phyloP scores from a whole-genome alignment of 129 eudicot species.

The Calendula officinalis region DNA sequence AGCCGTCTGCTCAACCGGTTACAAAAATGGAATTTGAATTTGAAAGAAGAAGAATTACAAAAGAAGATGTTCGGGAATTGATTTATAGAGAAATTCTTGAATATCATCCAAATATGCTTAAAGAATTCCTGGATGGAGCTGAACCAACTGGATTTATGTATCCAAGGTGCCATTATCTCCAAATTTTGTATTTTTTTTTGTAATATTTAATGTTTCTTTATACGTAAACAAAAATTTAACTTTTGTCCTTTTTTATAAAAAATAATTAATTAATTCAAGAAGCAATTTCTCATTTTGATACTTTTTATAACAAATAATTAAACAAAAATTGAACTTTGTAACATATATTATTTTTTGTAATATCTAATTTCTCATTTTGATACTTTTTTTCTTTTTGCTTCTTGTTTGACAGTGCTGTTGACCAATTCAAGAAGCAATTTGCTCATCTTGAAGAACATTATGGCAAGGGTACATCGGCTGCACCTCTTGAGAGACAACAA shows the following conservation, averaged over 20 bases:
- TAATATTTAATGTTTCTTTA: not conserved
- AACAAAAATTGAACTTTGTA: not conserved
- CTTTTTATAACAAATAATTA: no score
- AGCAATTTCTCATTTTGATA: no score
- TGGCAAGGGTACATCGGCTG: constrained; percentile 73
- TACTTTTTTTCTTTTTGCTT: constrained; percentile 3
- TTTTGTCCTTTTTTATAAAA: not conserved
- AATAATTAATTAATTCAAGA: not conserved
- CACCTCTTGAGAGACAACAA: constrained; percentile 88
- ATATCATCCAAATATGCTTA: constrained; percentile 93
- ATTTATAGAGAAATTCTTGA: constrained; percentile 92
- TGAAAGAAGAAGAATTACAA: constrained; percentile 86
- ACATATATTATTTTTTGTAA: not conserved
- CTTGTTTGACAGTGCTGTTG: constrained; percentile 75
- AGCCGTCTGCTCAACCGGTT: constrained; percentile 97
- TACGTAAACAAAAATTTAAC: not conserved
- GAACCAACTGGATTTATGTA: constrained; percentile 96
- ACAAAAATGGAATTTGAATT: constrained; percentile 97
- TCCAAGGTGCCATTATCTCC: constrained; percentile 59
- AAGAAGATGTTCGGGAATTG: constrained; percentile 88
- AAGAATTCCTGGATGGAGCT: constrained; percentile 79
- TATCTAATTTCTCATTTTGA: not conserved
- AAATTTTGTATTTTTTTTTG: not conserved
- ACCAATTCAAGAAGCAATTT: constrained; percentile 96
- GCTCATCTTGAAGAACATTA: constrained; percentile 97